Evolutionary conservation across 2,329 filamentous ascomycete genomes (phyloP), one percentile per base, ranked within the genome.

Genomic region (Diplocarpon rosae): DNA sequence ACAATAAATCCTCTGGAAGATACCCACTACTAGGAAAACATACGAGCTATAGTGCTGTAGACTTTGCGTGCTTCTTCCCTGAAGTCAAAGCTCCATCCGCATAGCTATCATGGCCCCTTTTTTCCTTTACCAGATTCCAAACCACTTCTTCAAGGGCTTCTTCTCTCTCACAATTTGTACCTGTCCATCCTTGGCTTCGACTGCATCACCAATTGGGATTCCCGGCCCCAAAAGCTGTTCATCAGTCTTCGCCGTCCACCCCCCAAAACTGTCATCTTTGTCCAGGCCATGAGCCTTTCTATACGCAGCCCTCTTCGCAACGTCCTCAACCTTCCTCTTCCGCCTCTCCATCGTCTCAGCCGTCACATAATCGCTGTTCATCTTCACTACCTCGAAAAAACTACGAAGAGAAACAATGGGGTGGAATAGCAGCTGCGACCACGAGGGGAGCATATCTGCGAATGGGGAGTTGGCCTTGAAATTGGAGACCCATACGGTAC

Each of bases 241-340:
- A 50, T 61, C 65, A 51, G 28, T 59, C 59, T 53, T 68, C 52
- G 65, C 63, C 11, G 61, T 66, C 68, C 69, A 70, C 2, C 68
- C 67, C 7, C 68, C 69, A 56, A 80, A 70, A 28, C 71, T 71
- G 41, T 75, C 68, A 57, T 73, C 70, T 55, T 74, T 69, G 62
- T 88, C 82, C 59, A 94, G 64, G 9, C 87, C 88, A 69, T 95
- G 87, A 49, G 83, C 86, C 65, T 86, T 81, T 58, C 89, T 79
- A 66, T 87, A 98, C 64, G 85, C 80, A 49, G 76, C 76, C 57
- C 90, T 75, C 76, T 95, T 95, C 63, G 82, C 76, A 24, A 92
- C 82, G 66, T 98, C 92, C 54, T 95, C 87, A 45, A 87, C 72
- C 54, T 79, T 80, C 59, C 74, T 74, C 58, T 78, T 76, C 44